Conservation (phyloP, 2,329 filamentous ascomycete species). For the Fusarium solani-melongenae region DNA sequence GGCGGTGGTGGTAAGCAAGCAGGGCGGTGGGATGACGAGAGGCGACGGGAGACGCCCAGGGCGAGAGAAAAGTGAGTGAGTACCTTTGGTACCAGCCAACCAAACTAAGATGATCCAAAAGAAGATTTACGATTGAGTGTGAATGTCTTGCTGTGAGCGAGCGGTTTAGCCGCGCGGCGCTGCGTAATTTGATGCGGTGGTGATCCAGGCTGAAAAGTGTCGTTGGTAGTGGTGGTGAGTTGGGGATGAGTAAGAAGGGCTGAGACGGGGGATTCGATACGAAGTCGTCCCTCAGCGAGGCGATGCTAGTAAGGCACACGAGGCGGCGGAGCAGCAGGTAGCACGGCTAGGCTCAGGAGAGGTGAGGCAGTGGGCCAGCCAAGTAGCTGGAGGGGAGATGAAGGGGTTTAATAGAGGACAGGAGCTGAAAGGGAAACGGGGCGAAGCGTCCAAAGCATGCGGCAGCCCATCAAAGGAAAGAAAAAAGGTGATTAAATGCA, state of each 20-base stretch:
- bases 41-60: slow-evolving; percentile 16
- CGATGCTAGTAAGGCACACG: slow-evolving; percentile 31
- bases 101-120: slow-evolving; percentile 31
- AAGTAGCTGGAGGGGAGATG: slow-evolving; percentile 17
- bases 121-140: slow-evolving; percentile 10
- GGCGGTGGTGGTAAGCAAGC: slow-evolving; percentile 43
- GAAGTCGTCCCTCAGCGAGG: slow-evolving; percentile 28
- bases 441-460: slow-evolving; percentile 30
- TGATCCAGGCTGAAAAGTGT: slow-evolving; percentile 36
- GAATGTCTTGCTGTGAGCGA: slow-evolving; percentile 27
- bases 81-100: slow-evolving; percentile 41
- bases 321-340: slow-evolving; percentile 14
- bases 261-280: slow-evolving; percentile 16
- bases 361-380: slow-evolving; percentile 9
- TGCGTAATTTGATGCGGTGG: slow-evolving; percentile 31
- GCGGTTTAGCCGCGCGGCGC: slow-evolving; percentile 27
- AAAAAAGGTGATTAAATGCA: slow-evolving; percentile 36
- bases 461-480: slow-evolving; percentile 8
- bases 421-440: slow-evolving; percentile 18
- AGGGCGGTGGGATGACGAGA: slow-evolving; percentile 25
- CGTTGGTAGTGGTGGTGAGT: slow-evolving; percentile 11
- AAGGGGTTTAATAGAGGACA: not conserved
- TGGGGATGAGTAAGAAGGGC: slow-evolving; percentile 35
- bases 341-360: slow-evolving; percentile 15
- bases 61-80: slow-evolving; percentile 33